A percentile compares a stretch with the other conserved stretches of the same genome.
phyloP scores from a whole-genome alignment of 2,329 filamentous ascomycete species.

The Plenodomus lindquistii region DNA sequence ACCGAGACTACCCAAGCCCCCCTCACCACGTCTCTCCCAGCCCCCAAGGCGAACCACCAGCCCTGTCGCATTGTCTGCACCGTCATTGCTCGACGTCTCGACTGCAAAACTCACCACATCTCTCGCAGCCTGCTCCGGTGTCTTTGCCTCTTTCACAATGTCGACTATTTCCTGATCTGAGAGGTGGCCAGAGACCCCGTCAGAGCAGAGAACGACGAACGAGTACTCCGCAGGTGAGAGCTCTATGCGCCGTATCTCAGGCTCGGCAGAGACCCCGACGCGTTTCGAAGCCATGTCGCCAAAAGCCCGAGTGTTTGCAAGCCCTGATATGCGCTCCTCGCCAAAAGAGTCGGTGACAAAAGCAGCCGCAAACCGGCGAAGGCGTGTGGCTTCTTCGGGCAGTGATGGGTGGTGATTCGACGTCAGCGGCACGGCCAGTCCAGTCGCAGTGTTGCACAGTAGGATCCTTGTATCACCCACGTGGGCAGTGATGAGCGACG shows the following conservation, averaged over 20 bases:
- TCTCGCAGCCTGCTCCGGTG: conserved; percentile 80
- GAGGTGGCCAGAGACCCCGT: conserved; percentile 85
- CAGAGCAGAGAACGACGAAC: conserved; percentile 85
- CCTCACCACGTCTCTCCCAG: conserved; percentile 74
- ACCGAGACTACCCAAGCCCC: conserved; percentile 83
- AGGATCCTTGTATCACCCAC: conserved; percentile 92
- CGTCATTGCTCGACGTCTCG: conserved; percentile 65
- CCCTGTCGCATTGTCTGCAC: conserved; percentile 66
- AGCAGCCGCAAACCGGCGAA: conserved; percentile 82
- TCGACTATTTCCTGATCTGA: conserved; percentile 96
- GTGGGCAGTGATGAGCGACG: conserved; percentile 83
- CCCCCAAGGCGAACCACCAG: conserved; percentile 66
- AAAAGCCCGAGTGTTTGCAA: conserved; percentile 93
- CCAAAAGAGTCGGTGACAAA: conserved; percentile 97
- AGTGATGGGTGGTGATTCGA: conserved; percentile 92
- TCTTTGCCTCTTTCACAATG: conserved; percentile 89
- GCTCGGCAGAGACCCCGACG: conserved; percentile 91
- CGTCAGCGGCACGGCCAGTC: conserved; percentile 78
- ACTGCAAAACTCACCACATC: conserved; percentile 85
- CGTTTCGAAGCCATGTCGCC: conserved; percentile 91
- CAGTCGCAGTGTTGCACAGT: conserved; percentile 83
- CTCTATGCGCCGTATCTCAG: conserved; percentile 80
- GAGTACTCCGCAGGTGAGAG: conserved; percentile 82
- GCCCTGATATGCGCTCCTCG: conserved; percentile 89
- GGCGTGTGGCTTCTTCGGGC: conserved; percentile 77